phyloP scores from a whole-genome alignment of 805 yeast genomes.

The Candida gorgasii region DNA sequence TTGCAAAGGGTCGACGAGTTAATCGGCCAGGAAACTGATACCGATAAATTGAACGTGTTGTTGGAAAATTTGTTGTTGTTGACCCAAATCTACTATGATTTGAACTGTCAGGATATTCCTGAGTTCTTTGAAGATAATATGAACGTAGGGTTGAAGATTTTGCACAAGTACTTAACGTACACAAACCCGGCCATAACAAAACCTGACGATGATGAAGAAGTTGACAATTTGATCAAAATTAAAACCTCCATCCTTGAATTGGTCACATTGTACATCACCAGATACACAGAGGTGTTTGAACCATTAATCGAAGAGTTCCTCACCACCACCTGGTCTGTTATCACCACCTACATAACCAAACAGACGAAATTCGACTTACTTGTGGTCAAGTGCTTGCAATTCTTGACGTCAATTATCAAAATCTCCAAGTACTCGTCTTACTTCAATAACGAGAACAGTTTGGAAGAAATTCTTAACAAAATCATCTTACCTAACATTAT shows the following conservation, averaged over 20 bases:
- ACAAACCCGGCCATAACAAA: slow-evolving; percentile 53
- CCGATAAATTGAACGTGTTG: slow-evolving; percentile 51
- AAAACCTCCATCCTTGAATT: slow-evolving; percentile 85
- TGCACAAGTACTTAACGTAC: slow-evolving; percentile 78
- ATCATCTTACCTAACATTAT: slow-evolving; percentile 87
- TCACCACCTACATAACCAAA: slow-evolving; percentile 58
- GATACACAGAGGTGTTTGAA: slow-evolving; percentile 92
- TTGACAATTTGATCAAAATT: slow-evolving; percentile 67
- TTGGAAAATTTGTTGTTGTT: slow-evolving; percentile 72
- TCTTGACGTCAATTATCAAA: slow-evolving; percentile 78
- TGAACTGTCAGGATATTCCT: slow-evolving; percentile 97
- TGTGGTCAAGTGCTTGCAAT: slow-evolving; percentile 77
- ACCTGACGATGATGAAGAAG: slow-evolving; percentile 64
- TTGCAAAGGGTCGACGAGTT: slow-evolving; percentile 66
- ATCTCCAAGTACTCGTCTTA: slow-evolving; percentile 66
- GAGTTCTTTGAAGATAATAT: slow-evolving; percentile 95
- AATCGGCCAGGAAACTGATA: slow-evolving; percentile 41
- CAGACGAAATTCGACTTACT: slow-evolving; percentile 82
- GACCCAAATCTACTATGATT: slow-evolving; percentile 83
- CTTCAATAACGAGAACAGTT: slow-evolving; percentile 56
- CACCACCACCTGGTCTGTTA: slow-evolving; percentile 76
- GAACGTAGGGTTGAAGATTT: slow-evolving; percentile 69
- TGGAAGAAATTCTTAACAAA: slow-evolving; percentile 76
- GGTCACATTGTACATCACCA: slow-evolving; percentile 78
- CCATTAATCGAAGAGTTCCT: slow-evolving; percentile 75